Evolutionary conservation across 2,329 filamentous ascomycete species (phyloP).

Genomic region (Trichoderma asperellum): DNA sequence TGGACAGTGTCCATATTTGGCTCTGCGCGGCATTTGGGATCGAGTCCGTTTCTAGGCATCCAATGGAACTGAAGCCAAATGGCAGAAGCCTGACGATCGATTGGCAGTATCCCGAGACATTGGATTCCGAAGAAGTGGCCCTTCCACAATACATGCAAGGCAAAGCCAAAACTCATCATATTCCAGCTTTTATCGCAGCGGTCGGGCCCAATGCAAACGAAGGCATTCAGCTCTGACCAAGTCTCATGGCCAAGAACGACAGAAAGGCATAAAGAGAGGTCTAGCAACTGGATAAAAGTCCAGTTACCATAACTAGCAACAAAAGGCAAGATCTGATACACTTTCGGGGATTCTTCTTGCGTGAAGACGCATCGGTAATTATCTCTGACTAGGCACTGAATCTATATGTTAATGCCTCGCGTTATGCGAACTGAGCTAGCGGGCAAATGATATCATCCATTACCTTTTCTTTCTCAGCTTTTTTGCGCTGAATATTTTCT

Average conservation of each 20-base stretch:
- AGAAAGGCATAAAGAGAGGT: too few species aligned
- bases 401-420: background rate
- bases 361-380: background rate
- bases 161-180: background rate
- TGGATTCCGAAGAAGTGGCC: background rate
- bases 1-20: background rate
- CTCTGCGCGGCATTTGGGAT: background rate
- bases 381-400: background rate
- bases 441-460: background rate
- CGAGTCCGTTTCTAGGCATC: background rate
- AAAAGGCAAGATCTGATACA: background rate
- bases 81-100: background rate
- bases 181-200: background rate
- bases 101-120: background rate
- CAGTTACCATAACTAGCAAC: background rate
- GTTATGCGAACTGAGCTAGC: background rate
- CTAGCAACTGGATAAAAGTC: background rate
- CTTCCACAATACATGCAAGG: background rate
- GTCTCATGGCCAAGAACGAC: background rate
- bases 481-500: background rate
- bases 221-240: background rate
- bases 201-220: background rate
- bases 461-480: background rate
- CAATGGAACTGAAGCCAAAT: conserved; percentile 10
- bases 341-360: background rate